Evolutionary conservation across 1,139 yeast genomes (phyloP).

Genomic region (Wickerhamomyces sp.): DNA sequence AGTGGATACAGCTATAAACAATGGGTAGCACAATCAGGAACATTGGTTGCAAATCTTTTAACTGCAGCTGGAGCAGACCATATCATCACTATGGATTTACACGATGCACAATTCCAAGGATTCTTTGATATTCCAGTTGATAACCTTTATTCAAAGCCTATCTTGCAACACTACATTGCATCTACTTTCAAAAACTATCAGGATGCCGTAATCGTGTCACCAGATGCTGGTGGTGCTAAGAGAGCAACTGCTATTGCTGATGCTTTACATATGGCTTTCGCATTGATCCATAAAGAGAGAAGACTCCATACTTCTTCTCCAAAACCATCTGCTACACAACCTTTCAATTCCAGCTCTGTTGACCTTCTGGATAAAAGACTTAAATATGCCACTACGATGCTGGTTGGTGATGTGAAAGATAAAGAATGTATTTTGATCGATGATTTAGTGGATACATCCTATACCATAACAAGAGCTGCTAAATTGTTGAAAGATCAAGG

Average conservation of each 20-base stretch:
- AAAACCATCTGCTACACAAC: constrained; percentile 10
- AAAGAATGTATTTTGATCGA: constrained; percentile 84
- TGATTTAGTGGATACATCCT: constrained; percentile 91
- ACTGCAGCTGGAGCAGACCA: constrained; percentile 96
- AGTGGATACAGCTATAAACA: constrained; percentile 71
- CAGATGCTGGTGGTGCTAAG: constrained; percentile 98
- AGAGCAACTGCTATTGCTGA: constrained; percentile 95
- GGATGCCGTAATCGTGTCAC: constrained; percentile 85
- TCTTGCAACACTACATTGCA: constrained; percentile 74
- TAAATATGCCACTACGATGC: constrained; percentile 69
- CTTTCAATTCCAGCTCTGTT: constrained; percentile 18
- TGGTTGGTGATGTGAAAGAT: constrained; percentile 88
- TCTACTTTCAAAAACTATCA: constrained; percentile 69
- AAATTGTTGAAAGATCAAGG: constrained; percentile 89
- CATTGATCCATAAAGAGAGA: constrained; percentile 93
- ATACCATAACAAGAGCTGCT: constrained; percentile 90
- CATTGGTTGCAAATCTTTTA: constrained; percentile 80
- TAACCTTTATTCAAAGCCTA: constrained; percentile 80
- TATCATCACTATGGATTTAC: constrained; percentile 95
- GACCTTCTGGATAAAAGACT: constrained; percentile 26
- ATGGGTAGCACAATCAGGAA: constrained; percentile 97
- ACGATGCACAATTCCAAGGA: constrained; percentile 94
- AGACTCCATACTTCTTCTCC: constrained; percentile 34
- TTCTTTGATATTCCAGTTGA: constrained; percentile 92
- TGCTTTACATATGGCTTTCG: constrained; percentile 82